These are phyloP conservation scores for Brettanomyces sp. DNA, from an alignment of 805 yeast species.

Conservation along the genomic window DNA sequence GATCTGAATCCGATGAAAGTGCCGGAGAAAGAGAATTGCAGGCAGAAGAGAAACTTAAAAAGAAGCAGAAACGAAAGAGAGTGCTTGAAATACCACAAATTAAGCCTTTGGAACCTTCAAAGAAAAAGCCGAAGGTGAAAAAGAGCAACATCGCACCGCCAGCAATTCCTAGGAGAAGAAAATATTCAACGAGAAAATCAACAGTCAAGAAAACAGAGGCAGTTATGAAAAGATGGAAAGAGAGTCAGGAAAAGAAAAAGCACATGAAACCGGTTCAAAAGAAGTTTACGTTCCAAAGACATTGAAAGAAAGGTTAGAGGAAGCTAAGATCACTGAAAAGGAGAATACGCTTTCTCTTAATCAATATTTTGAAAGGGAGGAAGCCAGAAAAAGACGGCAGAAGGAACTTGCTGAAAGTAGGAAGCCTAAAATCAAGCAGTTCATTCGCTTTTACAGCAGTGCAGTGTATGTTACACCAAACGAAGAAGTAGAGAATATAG, in stretches of 20 bases:
- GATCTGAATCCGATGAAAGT: slow-evolving; percentile 52
- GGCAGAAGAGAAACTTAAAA: slow-evolving; percentile 20
- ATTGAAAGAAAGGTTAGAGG: slow-evolving; percentile 64
- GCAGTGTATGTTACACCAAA: slow-evolving; percentile 50
- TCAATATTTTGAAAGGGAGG: slow-evolving; percentile 75
- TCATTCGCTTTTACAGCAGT: slow-evolving; percentile 41
- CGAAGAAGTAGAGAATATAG: slow-evolving; percentile 45
- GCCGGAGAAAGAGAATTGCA: slow-evolving; percentile 31
- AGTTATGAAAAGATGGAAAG: slow-evolving; percentile 62
- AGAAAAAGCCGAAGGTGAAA: slow-evolving; percentile 11
- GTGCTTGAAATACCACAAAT: slow-evolving; percentile 7
- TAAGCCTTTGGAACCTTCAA: slow-evolving; percentile 22
- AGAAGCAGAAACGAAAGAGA: slow-evolving; percentile 38
- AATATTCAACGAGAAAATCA: slow-evolving; percentile 69
- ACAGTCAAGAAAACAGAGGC: slow-evolving; percentile 71
- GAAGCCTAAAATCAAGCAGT: slow-evolving; percentile 50
- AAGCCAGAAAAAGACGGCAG: slow-evolving; percentile 68
- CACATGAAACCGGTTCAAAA: slow-evolving; percentile 17
- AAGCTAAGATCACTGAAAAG: slow-evolving; percentile 80
- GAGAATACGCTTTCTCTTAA: slow-evolving; percentile 65
- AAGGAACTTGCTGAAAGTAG: slow-evolving; percentile 61
- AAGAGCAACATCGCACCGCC: slow-evolving; percentile 3
- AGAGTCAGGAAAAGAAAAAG: slow-evolving; percentile 50
- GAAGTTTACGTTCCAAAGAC: slow-evolving; percentile 41
- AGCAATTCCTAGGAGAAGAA: slow-evolving; percentile 38